phyloP scores from a whole-genome alignment of 129 eudicot genomes.

The Ambrosia trifida region DNA sequence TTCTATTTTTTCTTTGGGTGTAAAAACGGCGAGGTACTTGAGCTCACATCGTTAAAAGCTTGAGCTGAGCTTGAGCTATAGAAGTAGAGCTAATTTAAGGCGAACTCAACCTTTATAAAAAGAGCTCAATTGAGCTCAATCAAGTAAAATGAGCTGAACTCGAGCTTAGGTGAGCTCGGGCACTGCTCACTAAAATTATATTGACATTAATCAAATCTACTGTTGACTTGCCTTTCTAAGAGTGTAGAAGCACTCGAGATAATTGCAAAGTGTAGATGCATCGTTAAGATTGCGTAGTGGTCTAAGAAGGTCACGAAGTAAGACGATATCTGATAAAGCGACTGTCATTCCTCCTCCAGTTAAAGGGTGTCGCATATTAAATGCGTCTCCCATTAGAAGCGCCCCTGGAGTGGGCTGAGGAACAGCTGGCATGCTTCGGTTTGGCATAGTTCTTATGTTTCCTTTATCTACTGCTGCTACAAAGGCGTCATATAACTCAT shows the following conservation, averaged over 20 bases:
- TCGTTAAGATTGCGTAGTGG: conserved; percentile 43
- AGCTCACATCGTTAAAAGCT: not conserved
- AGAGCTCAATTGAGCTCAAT: no score
- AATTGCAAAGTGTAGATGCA: conserved; percentile 32
- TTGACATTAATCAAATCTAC: not conserved
- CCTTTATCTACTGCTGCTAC: conserved; percentile 45
- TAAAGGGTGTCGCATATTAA: conserved; percentile 60
- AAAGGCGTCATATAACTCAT: conserved; percentile 42
- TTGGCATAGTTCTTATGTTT: conserved; percentile 49
- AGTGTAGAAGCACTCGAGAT: conserved; percentile 56
- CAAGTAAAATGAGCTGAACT: no score
- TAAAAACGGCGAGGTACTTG: not conserved
- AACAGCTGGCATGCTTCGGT: conserved; percentile 57
- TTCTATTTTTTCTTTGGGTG: not conserved
- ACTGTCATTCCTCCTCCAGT: conserved; percentile 67
- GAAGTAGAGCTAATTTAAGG: not conserved
- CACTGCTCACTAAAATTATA: not conserved
- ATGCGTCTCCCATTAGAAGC: conserved; percentile 52
- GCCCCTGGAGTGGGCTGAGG: conserved; percentile 52
- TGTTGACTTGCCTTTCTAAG: conserved; percentile 53
- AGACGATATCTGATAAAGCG: conserved; percentile 50
- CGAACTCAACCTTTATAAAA: not conserved
- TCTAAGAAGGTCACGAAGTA: conserved; percentile 55
- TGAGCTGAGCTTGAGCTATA: not conserved
- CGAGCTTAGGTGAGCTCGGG: no score